Conservation (phyloP, 2,329 filamentous ascomycete species). For the Talaromyces atroroseus region DNA sequence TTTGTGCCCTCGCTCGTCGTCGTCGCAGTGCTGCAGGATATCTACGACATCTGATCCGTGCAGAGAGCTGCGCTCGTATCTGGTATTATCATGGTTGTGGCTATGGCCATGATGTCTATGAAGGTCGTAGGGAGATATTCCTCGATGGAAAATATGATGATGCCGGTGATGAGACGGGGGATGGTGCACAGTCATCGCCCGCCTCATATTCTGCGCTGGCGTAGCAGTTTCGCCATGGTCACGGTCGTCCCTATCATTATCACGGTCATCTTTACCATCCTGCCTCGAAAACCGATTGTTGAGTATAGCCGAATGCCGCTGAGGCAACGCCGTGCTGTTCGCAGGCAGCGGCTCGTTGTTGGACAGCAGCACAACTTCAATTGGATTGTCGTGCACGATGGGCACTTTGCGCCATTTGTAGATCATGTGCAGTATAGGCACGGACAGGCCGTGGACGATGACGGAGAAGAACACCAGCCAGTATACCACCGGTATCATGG, state of each 20-base stretch:
- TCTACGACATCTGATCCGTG: conserved; percentile 11
- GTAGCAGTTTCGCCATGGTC: background rate
- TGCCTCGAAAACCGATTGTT: conserved; percentile 31
- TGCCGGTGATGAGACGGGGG: background rate
- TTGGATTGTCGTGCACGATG: conserved; percentile 28
- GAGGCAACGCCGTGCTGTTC: conserved; percentile 26
- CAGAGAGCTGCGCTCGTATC: background rate
- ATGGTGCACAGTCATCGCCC: background rate
- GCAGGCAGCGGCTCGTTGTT: conserved; percentile 32
- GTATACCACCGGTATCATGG: conserved; percentile 43
- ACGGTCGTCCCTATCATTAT: background rate
- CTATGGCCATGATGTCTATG: background rate
- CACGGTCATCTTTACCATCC: conserved; percentile 10
- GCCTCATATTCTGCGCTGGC: background rate
- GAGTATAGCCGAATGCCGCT: conserved; percentile 26
- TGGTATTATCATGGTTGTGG: background rate
- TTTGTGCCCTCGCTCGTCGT: conserved; percentile 6
- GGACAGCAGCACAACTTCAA: conserved; percentile 29
- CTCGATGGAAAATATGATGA: background rate
- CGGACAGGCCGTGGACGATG: conserved; percentile 35
- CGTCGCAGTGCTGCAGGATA: conserved; percentile 14
- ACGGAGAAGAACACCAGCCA: conserved; percentile 41
- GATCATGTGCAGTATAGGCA: conserved; percentile 30
- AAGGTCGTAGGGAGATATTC: conserved; percentile 1
- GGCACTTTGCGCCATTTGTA: conserved; percentile 28